Evolutionary conservation across 495 filamentous ascomycete species (phyloP), one percentile per base, ranked within the genome.

Genomic region (Neurospora sp.): DNA sequence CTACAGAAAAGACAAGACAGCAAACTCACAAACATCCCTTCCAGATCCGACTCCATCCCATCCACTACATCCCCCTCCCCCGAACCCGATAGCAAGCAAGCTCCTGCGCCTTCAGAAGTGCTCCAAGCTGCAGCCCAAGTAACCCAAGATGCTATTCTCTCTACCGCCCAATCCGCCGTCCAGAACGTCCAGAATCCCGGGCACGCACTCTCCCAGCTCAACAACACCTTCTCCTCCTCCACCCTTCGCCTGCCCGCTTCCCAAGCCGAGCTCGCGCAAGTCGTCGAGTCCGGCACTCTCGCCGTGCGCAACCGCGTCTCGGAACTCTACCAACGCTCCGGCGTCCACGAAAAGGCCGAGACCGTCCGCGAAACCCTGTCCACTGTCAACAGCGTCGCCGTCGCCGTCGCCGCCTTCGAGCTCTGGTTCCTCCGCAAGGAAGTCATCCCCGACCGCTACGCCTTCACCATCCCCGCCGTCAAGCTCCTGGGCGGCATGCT

Each of bases 231-330:
- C 75, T 85, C 88, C 20, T 79, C 82, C 59, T 85, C 82, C 74
- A 82, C 90, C 72, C 85, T 88, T 7, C 54, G 27, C 54, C 85
- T 97, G 40, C 95, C 96, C 4, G 90, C 94, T 1, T 96, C 94
- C 0, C 95, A 95, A 0, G 90, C 93, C 23, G 88, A 92, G 69
- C 90, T 98, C 69, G 92, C 91, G n/a, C 88, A 93, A 75, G 89
- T 86, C 42, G 93, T 97, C 75, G 94, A 98, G 79, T 88, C 87
- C 74, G 86, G 89, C 75, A 92, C 93, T 2, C 81, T 89, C 27
- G 88, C 85, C 39, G 81, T 95, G 69, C 88, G 90, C 78, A 83
- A 82, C 46, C 84, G 81, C 75, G 83, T 87, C 72, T 78, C 82
- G 70, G 78, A 82, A 9, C 80, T 84, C 4, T 87, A 88, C 74